These are phyloP conservation scores for Monosporascus sp. DNA, from an alignment of 2,329 filamentous ascomycete genomes.

Conservation along the genomic window DNA sequence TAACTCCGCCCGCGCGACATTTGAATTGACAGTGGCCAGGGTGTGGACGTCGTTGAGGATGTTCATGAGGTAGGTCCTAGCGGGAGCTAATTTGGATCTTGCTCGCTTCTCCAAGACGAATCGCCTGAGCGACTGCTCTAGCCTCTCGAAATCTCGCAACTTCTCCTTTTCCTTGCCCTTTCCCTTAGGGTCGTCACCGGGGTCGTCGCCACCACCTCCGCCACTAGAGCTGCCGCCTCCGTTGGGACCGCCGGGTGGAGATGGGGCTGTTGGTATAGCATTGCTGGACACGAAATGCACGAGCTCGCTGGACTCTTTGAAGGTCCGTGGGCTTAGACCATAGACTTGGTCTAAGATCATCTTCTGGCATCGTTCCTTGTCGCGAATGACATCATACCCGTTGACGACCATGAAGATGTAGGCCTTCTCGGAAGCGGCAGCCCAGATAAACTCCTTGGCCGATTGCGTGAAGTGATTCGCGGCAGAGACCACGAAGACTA, in stretches of 20 bases:
- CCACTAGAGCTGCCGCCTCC: constrained; percentile 48
- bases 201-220: constrained; percentile 52
- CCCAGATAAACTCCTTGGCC: constrained; percentile 96
- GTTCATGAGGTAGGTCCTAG: constrained; percentile 92
- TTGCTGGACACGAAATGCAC: constrained; percentile 99
- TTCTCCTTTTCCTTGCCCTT: constrained; percentile 89
- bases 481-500: constrained; percentile 96
- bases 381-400: constrained; percentile 87
- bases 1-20: constrained; percentile 80
- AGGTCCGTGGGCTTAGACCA: constrained; percentile 83
- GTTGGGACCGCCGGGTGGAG: constrained; percentile 49
- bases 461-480: constrained; percentile 97
- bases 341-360: constrained; percentile 88
- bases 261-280: constrained; percentile 70
- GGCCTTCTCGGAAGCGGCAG: constrained; percentile 91
- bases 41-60: constrained; percentile 81
- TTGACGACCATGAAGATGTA: constrained; percentile 99
- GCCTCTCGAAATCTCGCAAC: constrained; percentile 78
- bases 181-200: constrained; percentile 56
- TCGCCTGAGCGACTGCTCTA: constrained; percentile 82
- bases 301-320: constrained; percentile 85
- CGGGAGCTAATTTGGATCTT: constrained; percentile 89
- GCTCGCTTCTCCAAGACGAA: constrained; percentile 96
- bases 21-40: constrained; percentile 79
- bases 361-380: constrained; percentile 86